Conservation (phyloP, 495 filamentous ascomycete genomes). For the Penicillium daleae region DNA sequence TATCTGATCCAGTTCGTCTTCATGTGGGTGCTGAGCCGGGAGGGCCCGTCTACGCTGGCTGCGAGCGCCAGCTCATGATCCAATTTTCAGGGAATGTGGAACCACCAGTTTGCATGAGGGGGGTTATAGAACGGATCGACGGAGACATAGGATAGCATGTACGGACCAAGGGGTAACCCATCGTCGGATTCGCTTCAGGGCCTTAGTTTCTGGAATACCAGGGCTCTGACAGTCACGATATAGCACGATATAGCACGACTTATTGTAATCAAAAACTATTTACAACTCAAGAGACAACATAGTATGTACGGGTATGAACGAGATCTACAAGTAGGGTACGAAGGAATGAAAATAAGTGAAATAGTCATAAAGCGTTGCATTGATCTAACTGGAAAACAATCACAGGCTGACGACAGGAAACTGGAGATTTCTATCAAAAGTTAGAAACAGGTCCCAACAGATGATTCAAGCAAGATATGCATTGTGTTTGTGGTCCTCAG, state of each 20-base stretch:
- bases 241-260: constrained; percentile 41
- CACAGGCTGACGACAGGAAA: not conserved
- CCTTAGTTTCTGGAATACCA: not conserved
- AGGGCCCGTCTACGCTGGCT: constrained; percentile 41
- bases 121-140: constrained; percentile 33
- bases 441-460: constrained; percentile 35
- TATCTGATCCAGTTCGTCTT: constrained; percentile 92
- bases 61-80: constrained; percentile 35
- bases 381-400: not conserved
- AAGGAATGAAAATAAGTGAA: not conserved
- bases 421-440: constrained; percentile 19
- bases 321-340: not conserved
- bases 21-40: constrained; percentile 85
- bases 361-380: not conserved
- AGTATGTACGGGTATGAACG: not conserved
- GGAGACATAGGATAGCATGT: constrained; percentile 12
- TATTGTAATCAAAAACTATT: constrained; percentile 38
- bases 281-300: constrained; percentile 11
- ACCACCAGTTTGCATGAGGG: constrained; percentile 18
- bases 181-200: constrained; percentile 8
- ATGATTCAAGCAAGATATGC: constrained; percentile 23
- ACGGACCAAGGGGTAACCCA: not conserved
- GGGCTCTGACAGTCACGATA: constrained; percentile 29
- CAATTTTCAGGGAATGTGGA: not conserved
- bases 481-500: constrained; percentile 59